Evolutionary conservation across 805 yeast genomes (phyloP), one percentile per base, ranked within the genome.

Genomic region (Zygotorulaspora chibaensis): DNA sequence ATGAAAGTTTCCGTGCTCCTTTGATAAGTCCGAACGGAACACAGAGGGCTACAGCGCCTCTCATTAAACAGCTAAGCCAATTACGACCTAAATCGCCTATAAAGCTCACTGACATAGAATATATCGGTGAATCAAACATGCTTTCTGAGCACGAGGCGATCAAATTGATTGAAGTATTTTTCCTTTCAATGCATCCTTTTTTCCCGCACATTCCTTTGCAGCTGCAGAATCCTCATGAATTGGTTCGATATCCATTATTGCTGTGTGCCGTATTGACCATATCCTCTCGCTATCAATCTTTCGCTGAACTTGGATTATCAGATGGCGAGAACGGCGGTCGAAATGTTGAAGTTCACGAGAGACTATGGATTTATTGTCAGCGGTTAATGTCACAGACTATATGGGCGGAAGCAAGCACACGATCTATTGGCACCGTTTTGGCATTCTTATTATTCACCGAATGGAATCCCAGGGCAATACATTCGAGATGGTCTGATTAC

Each of bases 401-500:
- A 4, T 89, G 96, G 96, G 96, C 95, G 1, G 96, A 87, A 60
- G 93, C 95, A 0, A 82, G 87, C 47, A 85, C 93, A 6, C 70
- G 96, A 51, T 83, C 93, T 0, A 77, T 89, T 2, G 96, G 96
- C 1, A 87, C 96, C 0, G 82, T 89, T 5, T 74, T 85, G 49
- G 90, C 96, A 0, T 87, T 90, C 59, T 66, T 90, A 40, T 69
- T 90, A 13, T 83, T 87, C 55, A 86, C 96, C 0, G 97, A 91
- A 63, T 90, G 98, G 98, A 88, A 89, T 56, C 96, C 96, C 3
- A 71, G 96, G 43, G 96, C 96, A 2, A 88, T 89, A 49, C 96
- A 89, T 63, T 84, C 89, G 83, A 69, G 88, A 53, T 80, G 91
- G 86, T 68, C 81, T 0, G 96, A 90, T 65, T 86, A 87, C 66